phyloP scores from a whole-genome alignment of 176 grass and related monocot species.

The Melocanna baccifera region DNA sequence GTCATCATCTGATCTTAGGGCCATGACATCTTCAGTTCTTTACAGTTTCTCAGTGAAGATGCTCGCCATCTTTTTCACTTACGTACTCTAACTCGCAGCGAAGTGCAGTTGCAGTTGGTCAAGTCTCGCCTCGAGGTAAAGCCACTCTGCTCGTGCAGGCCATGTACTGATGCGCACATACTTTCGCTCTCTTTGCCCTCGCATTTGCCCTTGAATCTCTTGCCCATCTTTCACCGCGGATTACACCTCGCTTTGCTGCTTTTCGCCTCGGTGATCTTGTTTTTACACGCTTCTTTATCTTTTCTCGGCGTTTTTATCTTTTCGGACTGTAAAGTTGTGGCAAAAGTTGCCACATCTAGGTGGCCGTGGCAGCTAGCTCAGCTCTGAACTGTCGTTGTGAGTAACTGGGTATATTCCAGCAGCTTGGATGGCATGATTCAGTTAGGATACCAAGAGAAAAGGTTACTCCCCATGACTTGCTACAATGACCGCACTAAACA shows the following conservation, averaged over 20 bases:
- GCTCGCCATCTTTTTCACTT: constrained; percentile 10
- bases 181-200: constrained; percentile 35
- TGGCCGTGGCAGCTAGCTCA: neutral
- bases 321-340: constrained; percentile 17
- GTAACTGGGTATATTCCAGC: neutral
- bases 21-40: constrained; percentile 2
- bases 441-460: constrained; percentile 32
- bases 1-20: neutral
- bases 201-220: constrained; percentile 47
- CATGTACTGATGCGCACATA: constrained; percentile 38
- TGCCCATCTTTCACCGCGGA: constrained; percentile 37
- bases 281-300: constrained; percentile 12
- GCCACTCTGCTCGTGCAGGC: constrained; percentile 28
- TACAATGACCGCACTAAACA: constrained; percentile 15
- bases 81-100: neutral
- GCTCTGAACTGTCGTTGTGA: neutral
- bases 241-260: constrained; percentile 33
- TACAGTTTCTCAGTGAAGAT: constrained; percentile 3
- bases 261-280: constrained; percentile 9
- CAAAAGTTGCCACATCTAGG: constrained; percentile 18
- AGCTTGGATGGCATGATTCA: neutral
- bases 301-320: constrained; percentile 29
- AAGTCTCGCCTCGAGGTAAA: constrained; percentile 28
- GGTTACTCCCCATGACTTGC: constrained; percentile 14
- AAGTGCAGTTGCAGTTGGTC: constrained; percentile 13